Conservation (phyloP, 176 grass and related monocot species). For the Rhynchospora breviuscula region DNA sequence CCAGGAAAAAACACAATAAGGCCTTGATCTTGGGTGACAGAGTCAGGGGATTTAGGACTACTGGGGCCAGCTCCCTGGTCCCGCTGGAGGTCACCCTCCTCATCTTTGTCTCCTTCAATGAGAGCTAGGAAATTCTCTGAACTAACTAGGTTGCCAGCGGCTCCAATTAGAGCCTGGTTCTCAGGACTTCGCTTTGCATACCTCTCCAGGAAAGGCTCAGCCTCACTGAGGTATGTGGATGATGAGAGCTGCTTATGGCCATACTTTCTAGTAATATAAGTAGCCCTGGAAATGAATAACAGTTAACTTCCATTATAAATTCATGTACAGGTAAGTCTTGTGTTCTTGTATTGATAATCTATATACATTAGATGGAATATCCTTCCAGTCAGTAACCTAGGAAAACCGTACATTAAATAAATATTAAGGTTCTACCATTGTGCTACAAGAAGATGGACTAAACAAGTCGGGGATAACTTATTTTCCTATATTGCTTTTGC, state of each 20-base stretch:
- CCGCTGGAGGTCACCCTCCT: conserved; percentile 72
- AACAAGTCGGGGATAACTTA: background rate
- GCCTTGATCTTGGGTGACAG: conserved; percentile 72
- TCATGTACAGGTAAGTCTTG: background rate
- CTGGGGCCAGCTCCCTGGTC: conserved; percentile 40
- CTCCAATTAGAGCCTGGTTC: conserved; percentile 85
- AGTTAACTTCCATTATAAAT: conserved; percentile 14
- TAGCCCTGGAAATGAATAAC: conserved; percentile 52
- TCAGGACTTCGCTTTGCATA: conserved; percentile 70
- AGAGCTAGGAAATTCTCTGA: conserved; percentile 83
- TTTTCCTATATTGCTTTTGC: background rate
- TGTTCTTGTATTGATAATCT: background rate
- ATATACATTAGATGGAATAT: background rate
- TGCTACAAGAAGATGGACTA: background rate
- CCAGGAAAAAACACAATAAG: conserved; percentile 96
- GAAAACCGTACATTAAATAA: background rate
- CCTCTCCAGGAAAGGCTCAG: conserved; percentile 92
- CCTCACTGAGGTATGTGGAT: conserved; percentile 78
- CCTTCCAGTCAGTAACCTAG: background rate
- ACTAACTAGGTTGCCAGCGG: conserved; percentile 75
- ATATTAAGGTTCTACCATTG: background rate
- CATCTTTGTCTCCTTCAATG: conserved; percentile 68
- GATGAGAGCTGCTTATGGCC: conserved; percentile 66
- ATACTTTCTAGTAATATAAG: conserved; percentile 72
- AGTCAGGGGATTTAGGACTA: conserved; percentile 42